These are phyloP conservation scores for Anisodus tanguticus DNA, from an alignment of 257 asterid species.

Conservation along the genomic window DNA sequence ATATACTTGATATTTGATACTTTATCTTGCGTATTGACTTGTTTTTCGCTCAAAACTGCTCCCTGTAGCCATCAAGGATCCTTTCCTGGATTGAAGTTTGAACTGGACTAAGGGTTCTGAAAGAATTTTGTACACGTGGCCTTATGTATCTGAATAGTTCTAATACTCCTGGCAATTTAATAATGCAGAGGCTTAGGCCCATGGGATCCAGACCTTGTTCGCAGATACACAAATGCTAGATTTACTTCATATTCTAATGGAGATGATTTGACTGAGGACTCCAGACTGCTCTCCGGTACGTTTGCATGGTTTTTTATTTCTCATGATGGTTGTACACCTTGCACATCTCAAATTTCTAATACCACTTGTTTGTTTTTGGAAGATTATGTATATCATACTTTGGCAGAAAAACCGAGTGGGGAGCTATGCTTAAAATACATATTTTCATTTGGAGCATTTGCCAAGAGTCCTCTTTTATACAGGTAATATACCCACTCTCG, in stretches of 20 bases:
- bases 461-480: slow-evolving; percentile 67
- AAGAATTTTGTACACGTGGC: background rate
- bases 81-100: background rate
- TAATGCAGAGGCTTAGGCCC: slow-evolving; percentile 79
- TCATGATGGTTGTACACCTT: slow-evolving; percentile 13
- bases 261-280: slow-evolving; percentile 56
- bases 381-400: slow-evolving; percentile 79
- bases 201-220: slow-evolving; percentile 77
- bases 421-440: slow-evolving; percentile 82
- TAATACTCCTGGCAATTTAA: slow-evolving; percentile 24
- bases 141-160: slow-evolving; percentile 18
- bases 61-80: background rate
- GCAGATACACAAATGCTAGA: slow-evolving; percentile 73
- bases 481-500: slow-evolving; percentile 49
- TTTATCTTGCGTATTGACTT: background rate
- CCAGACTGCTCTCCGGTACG: slow-evolving; percentile 74
- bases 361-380: slow-evolving; percentile 33
- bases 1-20: background rate
- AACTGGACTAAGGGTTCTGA: slow-evolving; percentile 12
- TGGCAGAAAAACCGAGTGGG: slow-evolving; percentile 89
- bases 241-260: slow-evolving; percentile 63
- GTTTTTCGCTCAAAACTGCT: background rate
- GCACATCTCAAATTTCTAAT: slow-evolving; percentile 34
- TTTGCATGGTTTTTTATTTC: background rate
- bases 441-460: slow-evolving; percentile 85